phyloP scores from a whole-genome alignment of 2,329 filamentous ascomycete species.

The Colletotrichum incanum region DNA sequence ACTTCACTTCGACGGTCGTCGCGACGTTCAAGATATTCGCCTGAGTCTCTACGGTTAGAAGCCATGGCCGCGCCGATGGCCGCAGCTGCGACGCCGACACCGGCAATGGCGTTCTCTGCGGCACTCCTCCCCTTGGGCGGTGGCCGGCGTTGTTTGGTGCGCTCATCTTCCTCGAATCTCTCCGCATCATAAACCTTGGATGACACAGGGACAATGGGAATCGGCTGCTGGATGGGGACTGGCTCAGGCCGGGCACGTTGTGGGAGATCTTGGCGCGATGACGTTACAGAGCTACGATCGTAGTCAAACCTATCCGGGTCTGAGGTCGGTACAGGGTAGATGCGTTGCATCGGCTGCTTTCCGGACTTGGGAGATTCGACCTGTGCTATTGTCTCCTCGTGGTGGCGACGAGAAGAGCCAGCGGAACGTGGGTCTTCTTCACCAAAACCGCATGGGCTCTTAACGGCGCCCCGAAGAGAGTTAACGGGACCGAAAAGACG shows the following conservation, averaged over 20 bases:
- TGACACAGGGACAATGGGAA: constrained; percentile 82
- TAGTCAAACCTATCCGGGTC: constrained; percentile 77
- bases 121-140: constrained; percentile 58
- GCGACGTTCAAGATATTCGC: constrained; percentile 49
- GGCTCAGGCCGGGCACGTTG: constrained; percentile 67
- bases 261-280: constrained; percentile 58
- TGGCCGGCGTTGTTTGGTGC: constrained; percentile 49
- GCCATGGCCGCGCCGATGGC: constrained; percentile 64
- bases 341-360: constrained; percentile 67
- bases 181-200: constrained; percentile 75
- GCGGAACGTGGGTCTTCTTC: constrained; percentile 53
- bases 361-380: constrained; percentile 54
- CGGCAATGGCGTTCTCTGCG: constrained; percentile 63
- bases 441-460: constrained; percentile 69
- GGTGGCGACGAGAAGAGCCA: constrained; percentile 53
- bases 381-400: constrained; percentile 54
- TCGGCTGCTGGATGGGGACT: constrained; percentile 86
- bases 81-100: constrained; percentile 64
- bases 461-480: constrained; percentile 71
- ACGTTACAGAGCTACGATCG: constrained; percentile 64
- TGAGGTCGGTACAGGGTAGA: constrained; percentile 77
- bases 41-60: constrained; percentile 52
- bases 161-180: constrained; percentile 56
- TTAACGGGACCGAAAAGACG: constrained; percentile 73
- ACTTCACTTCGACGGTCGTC: constrained; percentile 26